phyloP scores from a whole-genome alignment of 768 basidiomycete species.

The Lepiota brunneoincarnata region DNA sequence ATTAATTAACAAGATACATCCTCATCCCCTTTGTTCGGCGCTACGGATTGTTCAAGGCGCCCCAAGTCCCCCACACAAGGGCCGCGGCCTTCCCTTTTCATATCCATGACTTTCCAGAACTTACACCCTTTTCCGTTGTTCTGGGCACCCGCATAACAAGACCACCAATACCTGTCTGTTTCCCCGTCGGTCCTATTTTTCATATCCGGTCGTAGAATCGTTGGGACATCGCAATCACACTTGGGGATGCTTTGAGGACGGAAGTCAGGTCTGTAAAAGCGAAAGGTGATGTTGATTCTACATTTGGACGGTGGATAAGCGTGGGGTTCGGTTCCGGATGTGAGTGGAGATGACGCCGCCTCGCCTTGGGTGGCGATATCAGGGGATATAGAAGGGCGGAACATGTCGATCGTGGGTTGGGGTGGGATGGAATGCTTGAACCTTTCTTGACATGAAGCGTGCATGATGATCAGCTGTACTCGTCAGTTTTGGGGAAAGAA shows the following conservation, averaged over 20 bases:
- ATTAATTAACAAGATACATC: background rate
- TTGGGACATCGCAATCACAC: conserved; percentile 73
- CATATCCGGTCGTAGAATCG: conserved; percentile 75
- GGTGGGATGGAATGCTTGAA: conserved; percentile 83
- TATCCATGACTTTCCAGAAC: conserved; percentile 73
- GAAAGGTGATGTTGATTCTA: conserved; percentile 84
- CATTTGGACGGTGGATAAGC: conserved; percentile 45
- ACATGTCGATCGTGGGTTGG: conserved; percentile 68
- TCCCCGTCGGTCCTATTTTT: conserved; percentile 59
- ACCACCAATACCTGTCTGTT: conserved; percentile 74
- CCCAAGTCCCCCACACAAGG: conserved; percentile 27
- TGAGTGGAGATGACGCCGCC: background rate
- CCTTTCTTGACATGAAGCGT: conserved; percentile 77
- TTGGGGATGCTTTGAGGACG: conserved; percentile 59
- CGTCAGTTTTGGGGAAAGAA: conserved; percentile 1
- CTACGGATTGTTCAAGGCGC: background rate
- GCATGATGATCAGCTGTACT: conserved; percentile 78
- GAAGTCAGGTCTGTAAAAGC: conserved; percentile 86
- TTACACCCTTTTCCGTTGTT: conserved; percentile 83
- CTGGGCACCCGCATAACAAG: conserved; percentile 77
- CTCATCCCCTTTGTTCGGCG: background rate
- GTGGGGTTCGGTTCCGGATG: background rate
- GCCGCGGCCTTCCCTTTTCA: conserved; percentile 63
- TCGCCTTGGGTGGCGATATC: conserved; percentile 29
- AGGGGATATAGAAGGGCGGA: conserved; percentile 43